These are phyloP conservation scores for Venturia pyrina DNA, from an alignment of 2,329 filamentous ascomycete genomes.

Conservation along the genomic window DNA sequence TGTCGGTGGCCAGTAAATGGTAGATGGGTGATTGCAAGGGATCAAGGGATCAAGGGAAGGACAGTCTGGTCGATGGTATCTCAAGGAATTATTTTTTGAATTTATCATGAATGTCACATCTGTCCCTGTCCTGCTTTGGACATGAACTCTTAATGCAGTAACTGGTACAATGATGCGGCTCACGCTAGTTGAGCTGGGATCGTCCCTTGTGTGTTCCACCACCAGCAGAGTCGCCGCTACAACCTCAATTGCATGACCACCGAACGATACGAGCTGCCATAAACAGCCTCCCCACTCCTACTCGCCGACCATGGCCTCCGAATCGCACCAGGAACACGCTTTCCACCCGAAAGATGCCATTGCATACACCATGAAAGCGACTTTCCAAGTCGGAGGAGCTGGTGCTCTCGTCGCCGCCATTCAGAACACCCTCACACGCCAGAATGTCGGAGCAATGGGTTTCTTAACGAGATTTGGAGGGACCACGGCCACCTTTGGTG, in stretches of 20 bases:
- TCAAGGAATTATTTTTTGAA: neutral
- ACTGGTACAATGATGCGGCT: neutral
- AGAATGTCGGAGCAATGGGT: constrained; percentile 71
- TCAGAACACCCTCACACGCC: constrained; percentile 76
- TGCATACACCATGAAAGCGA: constrained; percentile 1
- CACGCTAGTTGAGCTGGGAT: neutral
- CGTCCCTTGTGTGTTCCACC: neutral
- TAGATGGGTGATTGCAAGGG: neutral
- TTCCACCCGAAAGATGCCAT: constrained; percentile 14
- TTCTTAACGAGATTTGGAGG: constrained; percentile 71
- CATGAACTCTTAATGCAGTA: neutral
- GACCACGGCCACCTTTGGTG: constrained; percentile 61
- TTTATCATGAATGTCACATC: neutral
- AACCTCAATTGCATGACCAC: neutral
- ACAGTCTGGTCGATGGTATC: neutral
- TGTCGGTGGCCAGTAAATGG: neutral
- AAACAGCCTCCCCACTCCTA: neutral
- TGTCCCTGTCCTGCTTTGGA: neutral
- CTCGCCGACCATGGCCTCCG: constrained; percentile 6
- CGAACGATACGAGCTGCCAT: neutral
- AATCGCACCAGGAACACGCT: constrained; percentile 1
- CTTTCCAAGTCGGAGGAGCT: constrained; percentile 4
- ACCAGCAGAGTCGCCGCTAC: neutral
- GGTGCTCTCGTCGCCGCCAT: constrained; percentile 36
- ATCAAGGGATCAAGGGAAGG: neutral